Conservation (phyloP, 1,139 yeast species). For the Diutina siamensis region DNA sequence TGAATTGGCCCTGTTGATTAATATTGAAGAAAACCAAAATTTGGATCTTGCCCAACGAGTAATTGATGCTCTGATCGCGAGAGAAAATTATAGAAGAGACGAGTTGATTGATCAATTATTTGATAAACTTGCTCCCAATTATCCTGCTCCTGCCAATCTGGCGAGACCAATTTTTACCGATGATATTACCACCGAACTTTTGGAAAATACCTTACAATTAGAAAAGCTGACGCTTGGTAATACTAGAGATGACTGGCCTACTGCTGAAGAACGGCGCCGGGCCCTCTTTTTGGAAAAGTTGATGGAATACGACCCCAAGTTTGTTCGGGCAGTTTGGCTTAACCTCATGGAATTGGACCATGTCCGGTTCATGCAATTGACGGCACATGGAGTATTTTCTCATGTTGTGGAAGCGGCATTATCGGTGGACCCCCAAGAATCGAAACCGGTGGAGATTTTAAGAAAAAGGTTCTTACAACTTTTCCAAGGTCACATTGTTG, state of each 20-base stretch:
- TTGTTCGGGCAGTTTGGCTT: constrained; percentile 47
- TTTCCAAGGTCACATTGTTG: constrained; percentile 41
- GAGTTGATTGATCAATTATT: constrained; percentile 53
- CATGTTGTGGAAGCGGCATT: constrained; percentile 67
- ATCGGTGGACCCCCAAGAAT: constrained; percentile 25
- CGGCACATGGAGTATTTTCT: constrained; percentile 79
- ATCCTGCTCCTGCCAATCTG: constrained; percentile 18
- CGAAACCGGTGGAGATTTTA: constrained; percentile 39
- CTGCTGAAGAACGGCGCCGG: constrained; percentile 79
- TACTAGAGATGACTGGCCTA: constrained; percentile 82
- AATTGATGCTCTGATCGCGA: constrained; percentile 53
- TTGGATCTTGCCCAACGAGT: constrained; percentile 60
- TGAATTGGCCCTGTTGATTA: constrained; percentile 47
- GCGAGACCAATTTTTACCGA: background rate
- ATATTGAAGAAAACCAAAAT: constrained; percentile 40
- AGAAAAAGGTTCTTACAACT: constrained; percentile 63
- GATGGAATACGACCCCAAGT: constrained; percentile 51
- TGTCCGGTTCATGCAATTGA: constrained; percentile 56
- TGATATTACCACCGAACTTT: constrained; percentile 29
- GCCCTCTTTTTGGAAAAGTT: constrained; percentile 63
- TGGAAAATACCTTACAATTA: constrained; percentile 55
- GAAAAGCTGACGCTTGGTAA: constrained; percentile 68
- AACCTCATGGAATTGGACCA: constrained; percentile 49
- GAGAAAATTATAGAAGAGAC: constrained; percentile 51
- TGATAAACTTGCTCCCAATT: constrained; percentile 46